Evolutionary conservation across 345 rosid species (phyloP).

Genomic region (Syzygium grande): DNA sequence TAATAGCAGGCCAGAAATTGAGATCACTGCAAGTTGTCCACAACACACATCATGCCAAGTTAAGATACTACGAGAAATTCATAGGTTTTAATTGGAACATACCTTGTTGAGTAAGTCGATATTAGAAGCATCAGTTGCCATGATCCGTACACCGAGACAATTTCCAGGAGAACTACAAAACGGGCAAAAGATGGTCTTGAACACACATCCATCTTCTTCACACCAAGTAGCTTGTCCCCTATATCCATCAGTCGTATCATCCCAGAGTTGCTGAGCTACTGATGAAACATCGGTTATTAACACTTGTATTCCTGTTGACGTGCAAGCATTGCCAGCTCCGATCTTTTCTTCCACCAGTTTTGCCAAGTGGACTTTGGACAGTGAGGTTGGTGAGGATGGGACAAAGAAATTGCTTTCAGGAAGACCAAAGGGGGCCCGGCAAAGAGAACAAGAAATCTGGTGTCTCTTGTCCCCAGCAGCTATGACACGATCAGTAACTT

Average conservation of each 20-base stretch:
- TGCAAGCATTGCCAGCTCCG: conserved; percentile 16
- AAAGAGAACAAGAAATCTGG: conserved; percentile 51
- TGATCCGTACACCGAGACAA: conserved; percentile 71
- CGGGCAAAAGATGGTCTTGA: conserved; percentile 64
- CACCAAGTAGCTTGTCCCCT: conserved; percentile 55
- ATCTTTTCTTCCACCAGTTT: conserved; percentile 37
- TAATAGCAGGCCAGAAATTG: neutral
- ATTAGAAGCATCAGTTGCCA: conserved; percentile 80
- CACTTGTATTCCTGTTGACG: conserved; percentile 35
- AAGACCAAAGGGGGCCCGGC: conserved; percentile 55
- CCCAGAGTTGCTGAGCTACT: conserved; percentile 44
- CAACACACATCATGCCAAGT: neutral
- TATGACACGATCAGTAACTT: neutral
- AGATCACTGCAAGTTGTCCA: neutral
- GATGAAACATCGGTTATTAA: conserved; percentile 46
- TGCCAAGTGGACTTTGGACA: conserved; percentile 51
- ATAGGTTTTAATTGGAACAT: neutral
- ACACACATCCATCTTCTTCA: conserved; percentile 89
- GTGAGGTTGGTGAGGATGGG: conserved; percentile 38
- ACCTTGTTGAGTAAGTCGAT: conserved; percentile 70
- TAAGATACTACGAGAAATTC: neutral
- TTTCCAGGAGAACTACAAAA: conserved; percentile 51
- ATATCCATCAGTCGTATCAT: conserved; percentile 18
- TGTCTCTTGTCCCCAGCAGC: conserved; percentile 30
- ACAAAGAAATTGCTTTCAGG: conserved; percentile 49